A percentile compares a stretch with the other conserved stretches of the same genome.
These are phyloP conservation scores for Chaetomium tenue DNA, from an alignment of 495 filamentous ascomycete species.

Conservation along the genomic window DNA sequence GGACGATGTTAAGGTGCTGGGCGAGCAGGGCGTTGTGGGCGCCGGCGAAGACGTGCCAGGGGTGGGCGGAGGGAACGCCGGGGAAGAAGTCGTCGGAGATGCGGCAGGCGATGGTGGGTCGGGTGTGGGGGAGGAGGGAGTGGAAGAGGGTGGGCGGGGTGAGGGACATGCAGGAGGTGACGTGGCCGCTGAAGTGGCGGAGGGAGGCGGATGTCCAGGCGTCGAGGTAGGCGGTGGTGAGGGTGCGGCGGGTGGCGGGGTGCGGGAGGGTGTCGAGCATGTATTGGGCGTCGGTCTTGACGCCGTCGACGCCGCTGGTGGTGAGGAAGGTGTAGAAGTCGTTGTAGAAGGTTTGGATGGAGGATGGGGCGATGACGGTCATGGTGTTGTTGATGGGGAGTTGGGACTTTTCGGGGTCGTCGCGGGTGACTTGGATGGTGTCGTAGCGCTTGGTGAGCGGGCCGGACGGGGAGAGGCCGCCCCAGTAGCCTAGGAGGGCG, in stretches of 20 bases:
- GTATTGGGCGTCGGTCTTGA: conserved; percentile 91
- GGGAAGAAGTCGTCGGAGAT: conserved; percentile 97
- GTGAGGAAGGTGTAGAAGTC: conserved; percentile 87
- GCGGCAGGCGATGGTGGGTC: conserved; percentile 66
- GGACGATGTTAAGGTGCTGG: conserved; percentile 54
- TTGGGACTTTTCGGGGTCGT: conserved; percentile 52
- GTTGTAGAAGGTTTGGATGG: conserved; percentile 73
- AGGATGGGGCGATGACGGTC: conserved; percentile 68
- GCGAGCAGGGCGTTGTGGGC: conserved; percentile 88
- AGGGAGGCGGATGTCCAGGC: conserved; percentile 79
- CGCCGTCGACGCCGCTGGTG: conserved; percentile 67
- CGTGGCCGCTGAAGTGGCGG: conserved; percentile 70
- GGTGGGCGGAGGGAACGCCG: conserved; percentile 61
- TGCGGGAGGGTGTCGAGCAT: conserved; percentile 72
- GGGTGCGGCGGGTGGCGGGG: conserved; percentile 62
- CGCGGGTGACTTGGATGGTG: conserved; percentile 60
- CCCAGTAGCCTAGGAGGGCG: conserved; percentile 94
- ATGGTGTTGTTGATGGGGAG: conserved; percentile 60
- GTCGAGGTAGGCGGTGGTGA: conserved; percentile 76
- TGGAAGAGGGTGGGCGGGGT: conserved; percentile 80
- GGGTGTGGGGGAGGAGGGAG: conserved; percentile 65
- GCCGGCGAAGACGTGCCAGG: conserved; percentile 94
- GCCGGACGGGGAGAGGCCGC: conserved; percentile 71
- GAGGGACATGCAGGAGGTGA: conserved; percentile 92
- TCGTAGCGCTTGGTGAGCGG: conserved; percentile 75